Evolutionary conservation across 2,329 filamentous ascomycete species (phyloP).

Genomic region (Microsporum audouinii): DNA sequence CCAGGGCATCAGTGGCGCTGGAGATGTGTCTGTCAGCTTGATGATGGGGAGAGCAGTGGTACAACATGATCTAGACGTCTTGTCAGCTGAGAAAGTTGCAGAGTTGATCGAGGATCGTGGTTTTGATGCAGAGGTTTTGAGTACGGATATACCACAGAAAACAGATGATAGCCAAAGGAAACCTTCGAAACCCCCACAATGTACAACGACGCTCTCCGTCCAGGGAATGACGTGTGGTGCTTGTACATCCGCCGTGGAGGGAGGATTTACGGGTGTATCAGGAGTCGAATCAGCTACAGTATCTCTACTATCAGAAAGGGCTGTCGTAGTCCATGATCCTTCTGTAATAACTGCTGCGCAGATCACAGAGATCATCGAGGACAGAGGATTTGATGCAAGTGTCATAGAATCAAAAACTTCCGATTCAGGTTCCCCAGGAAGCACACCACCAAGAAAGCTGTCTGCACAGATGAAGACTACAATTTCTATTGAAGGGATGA

Average conservation of each 20-base stretch:
- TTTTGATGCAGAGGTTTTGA: constrained; percentile 82
- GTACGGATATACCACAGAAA: constrained; percentile 59
- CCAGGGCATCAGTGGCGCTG: constrained; percentile 66
- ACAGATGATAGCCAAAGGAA: constrained; percentile 30
- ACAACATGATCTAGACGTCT: constrained; percentile 66
- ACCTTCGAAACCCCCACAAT: constrained; percentile 25
- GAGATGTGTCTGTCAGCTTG: constrained; percentile 79
- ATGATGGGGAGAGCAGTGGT: constrained; percentile 95
- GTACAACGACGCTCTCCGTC: constrained; percentile 65
- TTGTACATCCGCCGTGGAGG: constrained; percentile 75
- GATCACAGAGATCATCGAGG: constrained; percentile 41
- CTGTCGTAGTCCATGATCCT: constrained; percentile 71
- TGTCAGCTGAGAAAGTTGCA: constrained; percentile 63
- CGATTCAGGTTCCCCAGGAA: constrained; percentile 17
- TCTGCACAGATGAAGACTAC: constrained; percentile 56
- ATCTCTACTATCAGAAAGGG: constrained; percentile 71
- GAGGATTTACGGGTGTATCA: constrained; percentile 61
- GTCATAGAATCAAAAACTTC: constrained; percentile 57
- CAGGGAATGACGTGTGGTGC: constrained; percentile 88
- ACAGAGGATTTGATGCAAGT: constrained; percentile 39
- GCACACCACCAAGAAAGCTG: constrained; percentile 22
- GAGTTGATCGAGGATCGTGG: constrained; percentile 86
- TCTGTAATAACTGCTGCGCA: constrained; percentile 38
- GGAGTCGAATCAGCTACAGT: constrained; percentile 70
- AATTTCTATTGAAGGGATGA: constrained; percentile 90